phyloP scores from a whole-genome alignment of 2,329 filamentous ascomycete species.

The Xylaria sp. region DNA sequence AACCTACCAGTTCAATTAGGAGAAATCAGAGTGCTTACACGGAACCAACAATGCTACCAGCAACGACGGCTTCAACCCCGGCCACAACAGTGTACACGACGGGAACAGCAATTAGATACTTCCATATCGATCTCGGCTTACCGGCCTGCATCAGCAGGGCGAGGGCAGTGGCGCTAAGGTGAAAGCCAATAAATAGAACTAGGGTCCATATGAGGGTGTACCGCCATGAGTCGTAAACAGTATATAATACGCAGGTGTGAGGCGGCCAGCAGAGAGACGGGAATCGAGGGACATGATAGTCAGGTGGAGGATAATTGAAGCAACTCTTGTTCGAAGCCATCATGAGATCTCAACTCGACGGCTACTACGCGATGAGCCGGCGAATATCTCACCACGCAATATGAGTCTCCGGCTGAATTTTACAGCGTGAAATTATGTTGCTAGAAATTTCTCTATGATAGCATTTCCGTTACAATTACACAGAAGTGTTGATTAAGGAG shows the following conservation, averaged over 20 bases:
- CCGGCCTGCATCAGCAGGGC: conserved; percentile 77
- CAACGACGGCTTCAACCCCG: conserved; percentile 79
- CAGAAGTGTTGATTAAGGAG: conserved; percentile 22
- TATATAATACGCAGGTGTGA: conserved; percentile 73
- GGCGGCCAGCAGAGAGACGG: conserved; percentile 85
- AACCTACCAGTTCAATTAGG: neutral
- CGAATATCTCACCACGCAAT: conserved; percentile 37
- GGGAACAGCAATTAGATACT: conserved; percentile 77
- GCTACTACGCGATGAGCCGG: neutral
- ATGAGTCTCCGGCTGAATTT: conserved; percentile 40
- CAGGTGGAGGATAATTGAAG: conserved; percentile 55
- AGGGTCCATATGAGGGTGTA: conserved; percentile 91
- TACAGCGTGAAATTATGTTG: conserved; percentile 23
- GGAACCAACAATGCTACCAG: conserved; percentile 83
- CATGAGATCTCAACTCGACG: conserved; percentile 19
- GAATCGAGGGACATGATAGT: conserved; percentile 77
- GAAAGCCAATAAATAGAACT: conserved; percentile 79
- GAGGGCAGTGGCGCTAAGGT: conserved; percentile 76
- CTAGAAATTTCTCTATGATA: conserved; percentile 8
- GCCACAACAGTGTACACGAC: conserved; percentile 77
- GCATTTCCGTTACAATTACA: conserved; percentile 18
- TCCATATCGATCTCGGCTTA: conserved; percentile 65
- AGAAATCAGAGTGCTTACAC: conserved; percentile 66
- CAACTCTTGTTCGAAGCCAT: conserved; percentile 39
- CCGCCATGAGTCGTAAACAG: conserved; percentile 81